Evolutionary conservation across 2,329 filamentous ascomycete species (phyloP), one percentile per base, ranked within the genome.

Genomic region (Colletotrichum aenigma): DNA sequence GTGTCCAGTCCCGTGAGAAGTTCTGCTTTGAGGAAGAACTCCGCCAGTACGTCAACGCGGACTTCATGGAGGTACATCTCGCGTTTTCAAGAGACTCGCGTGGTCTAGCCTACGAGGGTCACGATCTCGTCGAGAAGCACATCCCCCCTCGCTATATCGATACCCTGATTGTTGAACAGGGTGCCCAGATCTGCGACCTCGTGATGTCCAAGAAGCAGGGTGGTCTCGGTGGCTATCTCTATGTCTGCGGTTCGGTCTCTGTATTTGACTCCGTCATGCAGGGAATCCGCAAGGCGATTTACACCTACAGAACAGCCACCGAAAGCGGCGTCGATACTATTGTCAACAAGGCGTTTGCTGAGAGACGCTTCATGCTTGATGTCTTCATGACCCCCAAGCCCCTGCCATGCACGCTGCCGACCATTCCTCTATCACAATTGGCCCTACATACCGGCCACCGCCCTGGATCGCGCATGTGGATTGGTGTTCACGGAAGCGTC

Each of bases 181-280:
- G 88, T 0, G 84, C 85, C 0, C 85, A 84, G 1, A 85, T 91
- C 9, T 89, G 88, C 34, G 89, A 91, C 67, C 82, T 91, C 18
- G 88, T 90, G 69, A 90, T 91, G 88, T 89, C 87, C 1, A 91
- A 90, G 82, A 89, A 88, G 60, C 88, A 89, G 61, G 89, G 89
- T 6, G 88, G 89, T 1, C 81, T 88, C 81, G 65, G 79, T 71
- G 28, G 81, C 69, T 69, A 79, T 74, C 43, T 83, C 77, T 70
- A 81, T 4, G 10, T 82, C 77, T 66, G 81, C 56, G 81, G 82
- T 1, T 81, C 77, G 71, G 43, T 82, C 79, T 28, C 80, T 76
- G n/a, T 85, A 8, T 91, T 85, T 75, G 89, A 91, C 77, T 89
- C 89, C 0, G 88, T 91, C 55, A 90, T 91, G 86, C 87, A 83